Conservation (phyloP, 2,329 filamentous ascomycete species). For the Beauveria medogensis region DNA sequence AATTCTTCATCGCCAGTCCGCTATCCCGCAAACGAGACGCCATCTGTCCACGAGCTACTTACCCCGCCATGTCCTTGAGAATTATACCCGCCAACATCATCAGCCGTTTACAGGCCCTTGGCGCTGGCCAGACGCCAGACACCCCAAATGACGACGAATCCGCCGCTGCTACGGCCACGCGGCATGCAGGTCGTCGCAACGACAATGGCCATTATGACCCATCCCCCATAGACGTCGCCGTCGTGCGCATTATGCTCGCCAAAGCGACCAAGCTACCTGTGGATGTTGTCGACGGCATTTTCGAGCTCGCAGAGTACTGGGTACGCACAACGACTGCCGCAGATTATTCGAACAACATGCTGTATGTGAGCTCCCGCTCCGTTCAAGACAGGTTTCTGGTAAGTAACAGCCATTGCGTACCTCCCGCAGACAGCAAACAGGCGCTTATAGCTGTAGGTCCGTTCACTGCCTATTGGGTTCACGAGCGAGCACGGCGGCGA, state of each 20-base stretch:
- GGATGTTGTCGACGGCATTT: slow-evolving; percentile 47
- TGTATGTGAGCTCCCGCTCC: not conserved
- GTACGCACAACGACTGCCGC: slow-evolving; percentile 35
- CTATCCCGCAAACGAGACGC: not conserved
- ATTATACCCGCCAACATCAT: slow-evolving; percentile 7
- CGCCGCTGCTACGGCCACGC: not conserved
- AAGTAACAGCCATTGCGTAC: slow-evolving; percentile 11
- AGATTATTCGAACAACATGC: slow-evolving; percentile 19
- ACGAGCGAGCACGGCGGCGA: slow-evolving; percentile 18
- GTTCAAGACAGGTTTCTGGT: slow-evolving; percentile 25
- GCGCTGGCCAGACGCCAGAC: not conserved
- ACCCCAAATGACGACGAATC: not conserved
- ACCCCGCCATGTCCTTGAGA: slow-evolving; percentile 9
- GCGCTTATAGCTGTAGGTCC: slow-evolving; percentile 21
- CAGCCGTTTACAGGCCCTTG: not conserved
- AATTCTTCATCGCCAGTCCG: too few relatives aligned
- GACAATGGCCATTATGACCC: slow-evolving; percentile 24
- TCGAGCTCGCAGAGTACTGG: slow-evolving; percentile 58
- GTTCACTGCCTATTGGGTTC: slow-evolving; percentile 31
- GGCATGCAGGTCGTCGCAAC: not conserved
- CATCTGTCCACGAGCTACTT: not conserved
- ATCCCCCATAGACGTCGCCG: slow-evolving; percentile 38
- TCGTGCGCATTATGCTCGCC: slow-evolving; percentile 40
- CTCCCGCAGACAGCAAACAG: not conserved
- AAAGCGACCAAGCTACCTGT: slow-evolving; percentile 37